Evolutionary conservation across 2,329 filamentous ascomycete species (phyloP).

Genomic region (Paecilomyces sp.): DNA sequence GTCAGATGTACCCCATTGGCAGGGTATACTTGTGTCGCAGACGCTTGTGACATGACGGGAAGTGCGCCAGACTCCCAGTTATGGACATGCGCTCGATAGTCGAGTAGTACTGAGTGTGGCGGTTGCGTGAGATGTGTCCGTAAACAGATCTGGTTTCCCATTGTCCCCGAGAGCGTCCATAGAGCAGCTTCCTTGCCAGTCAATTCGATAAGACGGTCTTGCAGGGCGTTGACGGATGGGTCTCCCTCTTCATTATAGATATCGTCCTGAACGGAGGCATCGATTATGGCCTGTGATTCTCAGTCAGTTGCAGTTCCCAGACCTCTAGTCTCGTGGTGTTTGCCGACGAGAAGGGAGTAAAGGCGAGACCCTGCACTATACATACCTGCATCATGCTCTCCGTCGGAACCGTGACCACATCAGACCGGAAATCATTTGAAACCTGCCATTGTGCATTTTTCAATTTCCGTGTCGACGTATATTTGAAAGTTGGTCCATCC

Average conservation of each 20-base stretch:
- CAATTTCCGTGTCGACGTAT: constrained; percentile 6
- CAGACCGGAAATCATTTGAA: constrained; percentile 18
- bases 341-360: neutral
- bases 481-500: neutral
- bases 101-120: constrained; percentile 25
- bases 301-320: constrained; percentile 3
- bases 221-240: constrained; percentile 18
- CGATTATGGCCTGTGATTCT: constrained; percentile 16
- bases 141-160: constrained; percentile 33
- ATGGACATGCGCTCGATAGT: constrained; percentile 29
- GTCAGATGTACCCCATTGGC: constrained; percentile 28
- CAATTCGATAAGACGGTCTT: constrained; percentile 21
- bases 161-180: constrained; percentile 29
- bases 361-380: neutral
- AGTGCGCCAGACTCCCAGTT: constrained; percentile 22
- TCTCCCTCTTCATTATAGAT: constrained; percentile 26
- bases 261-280: constrained; percentile 28
- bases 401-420: constrained; percentile 21
- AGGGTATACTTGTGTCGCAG: constrained; percentile 20
- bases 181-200: constrained; percentile 27
- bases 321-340: neutral
- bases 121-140: constrained; percentile 25
- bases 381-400: constrained; percentile 19
- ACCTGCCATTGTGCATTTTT: constrained; percentile 7
- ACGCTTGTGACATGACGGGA: constrained; percentile 24